Evolutionary conservation across 2,329 filamentous ascomycete species (phyloP).

Genomic region (Xylariaceae sp.): DNA sequence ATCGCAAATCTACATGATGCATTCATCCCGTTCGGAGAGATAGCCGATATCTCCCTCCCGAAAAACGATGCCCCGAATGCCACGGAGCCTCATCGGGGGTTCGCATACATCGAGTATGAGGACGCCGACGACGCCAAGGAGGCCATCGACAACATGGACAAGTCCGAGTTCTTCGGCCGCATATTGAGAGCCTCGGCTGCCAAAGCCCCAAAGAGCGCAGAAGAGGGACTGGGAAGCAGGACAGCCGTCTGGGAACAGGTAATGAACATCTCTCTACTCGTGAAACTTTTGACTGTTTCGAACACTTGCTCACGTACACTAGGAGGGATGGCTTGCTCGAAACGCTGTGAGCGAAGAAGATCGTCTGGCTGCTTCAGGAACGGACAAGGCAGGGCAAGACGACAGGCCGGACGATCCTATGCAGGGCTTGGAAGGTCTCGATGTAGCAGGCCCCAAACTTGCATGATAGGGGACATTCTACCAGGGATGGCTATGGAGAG

Average conservation of each 20-base stretch:
- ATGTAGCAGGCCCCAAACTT: slow-evolving; percentile 86
- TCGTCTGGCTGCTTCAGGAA: slow-evolving; percentile 51
- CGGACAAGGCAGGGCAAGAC: slow-evolving; percentile 41
- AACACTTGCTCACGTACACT: slow-evolving; percentile 20
- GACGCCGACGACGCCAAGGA: slow-evolving; percentile 79
- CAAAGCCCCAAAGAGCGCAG: slow-evolving; percentile 83
- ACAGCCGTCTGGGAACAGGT: slow-evolving; percentile 98
- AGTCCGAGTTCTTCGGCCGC: slow-evolving; percentile 87
- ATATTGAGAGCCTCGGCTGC: slow-evolving; percentile 89
- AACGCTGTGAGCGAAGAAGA: slow-evolving; percentile 82
- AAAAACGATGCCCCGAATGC: slow-evolving; percentile 79
- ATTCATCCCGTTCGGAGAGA: slow-evolving; percentile 95
- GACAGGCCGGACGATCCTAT: slow-evolving; percentile 73
- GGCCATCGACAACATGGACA: slow-evolving; percentile 99
- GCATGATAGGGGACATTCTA: slow-evolving; percentile 44
- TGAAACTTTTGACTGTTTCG: background rate
- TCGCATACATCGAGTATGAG: slow-evolving; percentile 95
- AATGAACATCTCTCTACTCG: slow-evolving; percentile 25
- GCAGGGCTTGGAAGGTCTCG: slow-evolving; percentile 88
- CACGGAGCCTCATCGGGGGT: slow-evolving; percentile 77
- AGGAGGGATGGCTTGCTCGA: slow-evolving; percentile 93
- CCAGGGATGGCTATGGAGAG: slow-evolving; percentile 17
- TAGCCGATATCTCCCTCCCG: slow-evolving; percentile 83
- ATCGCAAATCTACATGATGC: slow-evolving; percentile 74
- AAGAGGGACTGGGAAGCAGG: slow-evolving; percentile 85